These are phyloP conservation scores for Eurotiales sp. DNA, from an alignment of 2,329 filamentous ascomycete genomes.

Conservation along the genomic window DNA sequence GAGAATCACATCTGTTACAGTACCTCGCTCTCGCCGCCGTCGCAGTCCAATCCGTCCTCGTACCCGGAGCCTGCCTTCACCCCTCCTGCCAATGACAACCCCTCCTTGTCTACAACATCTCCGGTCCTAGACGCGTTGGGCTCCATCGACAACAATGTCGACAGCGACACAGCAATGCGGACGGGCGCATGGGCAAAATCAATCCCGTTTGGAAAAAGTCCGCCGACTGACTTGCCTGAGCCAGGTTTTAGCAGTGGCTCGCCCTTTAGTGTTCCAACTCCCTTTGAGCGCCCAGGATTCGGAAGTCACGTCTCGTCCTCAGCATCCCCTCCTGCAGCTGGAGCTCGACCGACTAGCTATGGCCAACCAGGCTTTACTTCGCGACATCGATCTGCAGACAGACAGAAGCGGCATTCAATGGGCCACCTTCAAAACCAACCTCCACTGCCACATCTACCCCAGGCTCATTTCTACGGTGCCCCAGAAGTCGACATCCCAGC, in stretches of 20 bases:
- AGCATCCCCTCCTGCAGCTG: slow-evolving; percentile 38
- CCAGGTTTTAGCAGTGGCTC: slow-evolving; percentile 34
- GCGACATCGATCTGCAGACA: slow-evolving; percentile 35
- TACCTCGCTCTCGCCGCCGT: slow-evolving; percentile 24
- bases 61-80: slow-evolving; percentile 25
- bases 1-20: slow-evolving; percentile 21
- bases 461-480: slow-evolving; percentile 72
- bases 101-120: slow-evolving; percentile 25
- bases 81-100: slow-evolving; percentile 22
- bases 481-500: slow-evolving; percentile 65
- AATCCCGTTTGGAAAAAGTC: slow-evolving; percentile 43
- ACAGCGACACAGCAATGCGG: slow-evolving; percentile 32
- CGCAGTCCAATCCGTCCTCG: slow-evolving; percentile 28
- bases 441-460: slow-evolving; percentile 69
- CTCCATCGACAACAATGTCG: slow-evolving; percentile 27
- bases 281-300: slow-evolving; percentile 37
- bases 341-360: slow-evolving; percentile 37
- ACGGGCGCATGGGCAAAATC: slow-evolving; percentile 44
- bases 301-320: slow-evolving; percentile 37
- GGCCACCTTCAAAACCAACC: slow-evolving; percentile 33
- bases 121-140: slow-evolving; percentile 38
- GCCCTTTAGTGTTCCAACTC: slow-evolving; percentile 38
- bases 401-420: slow-evolving; percentile 37
- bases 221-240: slow-evolving; percentile 37
- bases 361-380: slow-evolving; percentile 36